phyloP scores from a whole-genome alignment of 140 eudicot genomes.

The Anethum foeniculum region DNA sequence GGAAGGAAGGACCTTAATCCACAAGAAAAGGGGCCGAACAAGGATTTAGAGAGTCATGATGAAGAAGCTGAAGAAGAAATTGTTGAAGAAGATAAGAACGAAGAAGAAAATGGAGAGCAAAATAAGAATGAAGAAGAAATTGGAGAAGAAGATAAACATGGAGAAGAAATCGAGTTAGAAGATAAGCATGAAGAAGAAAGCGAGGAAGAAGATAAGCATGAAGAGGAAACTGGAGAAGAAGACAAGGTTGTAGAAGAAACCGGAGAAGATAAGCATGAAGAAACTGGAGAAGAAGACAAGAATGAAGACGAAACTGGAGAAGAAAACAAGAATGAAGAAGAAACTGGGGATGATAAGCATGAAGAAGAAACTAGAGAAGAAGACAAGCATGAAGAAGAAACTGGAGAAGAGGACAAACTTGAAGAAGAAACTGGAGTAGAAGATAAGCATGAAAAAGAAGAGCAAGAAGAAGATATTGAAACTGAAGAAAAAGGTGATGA shows the following conservation, averaged over 20 bases:
- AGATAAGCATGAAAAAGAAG: conserved; percentile 22
- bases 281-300: no score
- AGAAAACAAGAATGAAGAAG: neutral
- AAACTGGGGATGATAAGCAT: neutral
- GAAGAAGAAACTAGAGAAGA: conserved; percentile 18
- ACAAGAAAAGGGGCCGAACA: conserved; percentile 23
- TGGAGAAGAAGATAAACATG: neutral
- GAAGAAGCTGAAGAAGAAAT: conserved; percentile 23
- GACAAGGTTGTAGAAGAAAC: neutral
- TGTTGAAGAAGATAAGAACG: neutral
- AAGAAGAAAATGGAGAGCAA: neutral
- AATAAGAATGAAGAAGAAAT: conserved; percentile 1
- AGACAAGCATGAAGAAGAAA: conserved; percentile 20
- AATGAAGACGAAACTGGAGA: neutral
- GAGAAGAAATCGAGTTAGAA: neutral
- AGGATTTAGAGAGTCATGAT: conserved; percentile 26
- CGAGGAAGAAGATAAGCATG: conserved; percentile 3
- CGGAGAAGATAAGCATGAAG: neutral
- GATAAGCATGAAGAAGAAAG: neutral
- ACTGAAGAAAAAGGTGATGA: conserved; percentile 24
- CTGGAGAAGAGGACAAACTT: conserved; percentile 19
- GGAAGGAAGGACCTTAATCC: conserved; percentile 69
- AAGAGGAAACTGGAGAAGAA: conserved; percentile 3
- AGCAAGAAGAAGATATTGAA: conserved; percentile 20
- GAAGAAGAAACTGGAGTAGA: conserved; percentile 26